phyloP scores from a whole-genome alignment of 106 monocot genomes.

The Alisma plantagoaquatica region DNA sequence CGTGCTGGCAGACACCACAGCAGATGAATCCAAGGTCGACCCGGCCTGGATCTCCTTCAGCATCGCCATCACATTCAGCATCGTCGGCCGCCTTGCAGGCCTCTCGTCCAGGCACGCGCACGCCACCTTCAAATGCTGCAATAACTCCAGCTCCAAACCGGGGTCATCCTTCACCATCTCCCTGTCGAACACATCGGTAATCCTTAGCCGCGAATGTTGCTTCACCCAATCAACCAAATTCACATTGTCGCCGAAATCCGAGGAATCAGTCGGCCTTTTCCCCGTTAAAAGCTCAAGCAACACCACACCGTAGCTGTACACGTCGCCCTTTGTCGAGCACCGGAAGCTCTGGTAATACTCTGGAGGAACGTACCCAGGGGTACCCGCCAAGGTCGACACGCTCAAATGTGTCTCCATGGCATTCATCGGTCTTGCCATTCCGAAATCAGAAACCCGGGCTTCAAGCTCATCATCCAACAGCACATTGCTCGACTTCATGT shows the following conservation, averaged over 20 bases:
- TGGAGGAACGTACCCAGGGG: slow-evolving; percentile 85
- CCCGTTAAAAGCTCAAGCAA: slow-evolving; percentile 81
- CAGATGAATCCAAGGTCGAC: slow-evolving; percentile 18
- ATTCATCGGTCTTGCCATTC: slow-evolving; percentile 83
- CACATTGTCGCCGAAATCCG: slow-evolving; percentile 83
- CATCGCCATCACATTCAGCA: slow-evolving; percentile 86
- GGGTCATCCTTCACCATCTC: slow-evolving; percentile 51
- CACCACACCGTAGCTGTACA: slow-evolving; percentile 90
- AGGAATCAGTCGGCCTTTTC: slow-evolving; percentile 50
- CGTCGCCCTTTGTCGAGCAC: slow-evolving; percentile 89
- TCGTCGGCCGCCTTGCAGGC: slow-evolving; percentile 59
- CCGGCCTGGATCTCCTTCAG: slow-evolving; percentile 87
- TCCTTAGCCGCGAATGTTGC: slow-evolving; percentile 44
- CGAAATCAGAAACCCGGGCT: slow-evolving; percentile 87
- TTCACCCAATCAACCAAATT: slow-evolving; percentile 96
- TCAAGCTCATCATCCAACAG: slow-evolving; percentile 66
- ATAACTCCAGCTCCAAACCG: slow-evolving; percentile 43
- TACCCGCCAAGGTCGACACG: slow-evolving; percentile 75
- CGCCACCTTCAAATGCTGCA: slow-evolving; percentile 76
- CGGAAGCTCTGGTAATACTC: slow-evolving; percentile 96
- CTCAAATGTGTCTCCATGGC: slow-evolving; percentile 84
- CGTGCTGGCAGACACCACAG: not conserved
- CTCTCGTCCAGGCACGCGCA: slow-evolving; percentile 68
- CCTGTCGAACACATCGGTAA: slow-evolving; percentile 54
- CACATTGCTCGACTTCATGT: slow-evolving; percentile 96